A percentile compares a stretch with the other conserved stretches of the same genome.
phyloP scores from a whole-genome alignment of 2,329 filamentous ascomycete genomes.

The Penicillium griseofulvum region DNA sequence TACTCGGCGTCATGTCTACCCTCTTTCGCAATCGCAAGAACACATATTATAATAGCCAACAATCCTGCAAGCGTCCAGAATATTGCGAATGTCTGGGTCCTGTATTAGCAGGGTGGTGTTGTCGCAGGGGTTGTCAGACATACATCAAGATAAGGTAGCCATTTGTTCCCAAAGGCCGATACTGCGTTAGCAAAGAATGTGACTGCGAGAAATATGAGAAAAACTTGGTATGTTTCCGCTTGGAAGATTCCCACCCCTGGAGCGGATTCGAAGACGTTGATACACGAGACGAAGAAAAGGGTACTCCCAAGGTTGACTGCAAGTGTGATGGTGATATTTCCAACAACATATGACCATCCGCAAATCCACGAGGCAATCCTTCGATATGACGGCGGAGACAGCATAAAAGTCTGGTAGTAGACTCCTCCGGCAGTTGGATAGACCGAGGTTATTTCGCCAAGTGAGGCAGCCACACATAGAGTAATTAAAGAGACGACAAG shows the following conservation, averaged over 20 bases:
- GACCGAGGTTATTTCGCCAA: conserved; percentile 65
- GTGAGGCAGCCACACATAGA: conserved; percentile 60
- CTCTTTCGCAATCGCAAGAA: conserved; percentile 65
- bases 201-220: conserved; percentile 67
- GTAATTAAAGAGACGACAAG: conserved; percentile 61
- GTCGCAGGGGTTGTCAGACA: conserved; percentile 32
- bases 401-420: conserved; percentile 67
- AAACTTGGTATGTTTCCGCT: conserved; percentile 57
- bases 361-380: conserved; percentile 66
- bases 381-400: conserved; percentile 61
- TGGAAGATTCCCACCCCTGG: conserved; percentile 48
- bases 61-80: conserved; percentile 66
- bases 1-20: conserved; percentile 62
- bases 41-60: conserved; percentile 63
- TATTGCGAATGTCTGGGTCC: conserved; percentile 66
- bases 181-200: conserved; percentile 57
- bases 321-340: conserved; percentile 72
- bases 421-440: conserved; percentile 65
- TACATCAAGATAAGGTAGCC: conserved; percentile 62
- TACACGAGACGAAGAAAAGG: conserved; percentile 52
- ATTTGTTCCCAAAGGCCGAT: conserved; percentile 51
- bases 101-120: conserved; percentile 44
- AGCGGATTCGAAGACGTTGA: conserved; percentile 52
- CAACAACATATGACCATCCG: conserved; percentile 70
- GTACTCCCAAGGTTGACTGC: conserved; percentile 69